Base-by-base conservation (phyloP, 257 asterid genomes). In the Penstemon davidsonii region DNA sequence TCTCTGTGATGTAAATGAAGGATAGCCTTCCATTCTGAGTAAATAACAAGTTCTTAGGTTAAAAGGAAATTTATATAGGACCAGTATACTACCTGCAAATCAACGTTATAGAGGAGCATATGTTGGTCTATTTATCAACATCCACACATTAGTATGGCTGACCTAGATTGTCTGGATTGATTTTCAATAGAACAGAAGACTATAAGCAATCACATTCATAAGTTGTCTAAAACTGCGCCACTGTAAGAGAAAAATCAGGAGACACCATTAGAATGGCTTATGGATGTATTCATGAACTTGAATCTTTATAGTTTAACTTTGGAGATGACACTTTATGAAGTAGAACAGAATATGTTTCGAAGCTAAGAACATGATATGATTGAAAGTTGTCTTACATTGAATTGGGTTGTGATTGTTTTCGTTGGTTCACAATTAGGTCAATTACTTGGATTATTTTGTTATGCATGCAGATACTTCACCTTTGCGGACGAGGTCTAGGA, bases 171-270 rank as follows among this genome's bases (percentile, higher is more conserved):
- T 25, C 11, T 38, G 8, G 51, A 38, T 39, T 52, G 18, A 61
- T 25, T 49, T 54, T 51, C 53, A 56, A 18, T 15, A 53, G 5
- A 59, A 58, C 59, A 56, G 58, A 69, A 73, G 60, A 42, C 67
- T 73, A 57, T 57, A 54, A 61, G 37, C 44, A 44, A 68, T 51
- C 60, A 55, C 9, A 60, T 66, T 39, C 43, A 54, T 40, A 41
- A 60, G 51, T 63, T 39, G n/a, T 66, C 64, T 40, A 52, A 51
- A 36, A 60, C 19, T 42, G 55, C 49, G 55, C 42, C 51, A 33
- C 38, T 36, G n/a, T 5, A 45, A 52, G 61, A 42, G 9, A 42
- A 60, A 15, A 11, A 3, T 18, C 66, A 12, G 52, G 36, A 4
- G 38, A 60, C n/a, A 51, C 25, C 70, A 15, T 12, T 19, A 54